Evolutionary conservation across 495 filamentous ascomycete genomes (phyloP), one percentile per base, ranked within the genome.

Genomic region (Aspergillus heteromorphus): DNA sequence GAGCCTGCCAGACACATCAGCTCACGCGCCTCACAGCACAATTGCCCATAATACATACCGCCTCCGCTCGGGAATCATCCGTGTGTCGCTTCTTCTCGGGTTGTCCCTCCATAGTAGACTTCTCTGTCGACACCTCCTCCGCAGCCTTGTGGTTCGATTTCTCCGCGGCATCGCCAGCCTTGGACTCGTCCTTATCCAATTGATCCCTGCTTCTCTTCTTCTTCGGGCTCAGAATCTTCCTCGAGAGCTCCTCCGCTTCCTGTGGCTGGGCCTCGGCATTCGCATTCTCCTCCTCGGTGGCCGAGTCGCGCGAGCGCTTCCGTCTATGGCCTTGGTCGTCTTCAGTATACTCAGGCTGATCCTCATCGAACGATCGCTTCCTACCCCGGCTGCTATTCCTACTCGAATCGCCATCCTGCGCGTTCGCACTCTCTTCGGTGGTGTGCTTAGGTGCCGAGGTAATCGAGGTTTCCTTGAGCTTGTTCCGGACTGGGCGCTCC

Each of bases 401-500:
- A 52, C 58, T 63, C n/a, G 49, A 56, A 14, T 55, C 50, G 13
- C 52, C 49, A 6, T 51, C 55, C 53, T 61, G 40, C 13, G 29
- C 27, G 14, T 43, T 16, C 3, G 27, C 51, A 13, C 17, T 45
- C 9, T 45, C 13, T 10, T 40, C 29, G 7, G 36, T 47, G 2
- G 57, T 40, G 13, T 63, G 47, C 27, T 57, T 55, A 3, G 70
- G 56, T 14, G 67, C 63, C 19, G 72, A 69, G 9, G 72, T 77
- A 55, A 87, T 80, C 6, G 77, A 75, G 5, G 84, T 83, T 60
- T 85, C 75, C 65, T 83, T 81, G 41, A 87, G 64, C 60, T 86
- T 79, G 57, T 83, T 78, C 48, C 84, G 74, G 40, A 83, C 80
- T 9, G 79, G 80, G 53, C 77, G 74, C 60, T 83, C 81, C 57